Evolutionary conservation across 106 monocot genomes (phyloP).

Genomic region (Gastrodia elata): DNA sequence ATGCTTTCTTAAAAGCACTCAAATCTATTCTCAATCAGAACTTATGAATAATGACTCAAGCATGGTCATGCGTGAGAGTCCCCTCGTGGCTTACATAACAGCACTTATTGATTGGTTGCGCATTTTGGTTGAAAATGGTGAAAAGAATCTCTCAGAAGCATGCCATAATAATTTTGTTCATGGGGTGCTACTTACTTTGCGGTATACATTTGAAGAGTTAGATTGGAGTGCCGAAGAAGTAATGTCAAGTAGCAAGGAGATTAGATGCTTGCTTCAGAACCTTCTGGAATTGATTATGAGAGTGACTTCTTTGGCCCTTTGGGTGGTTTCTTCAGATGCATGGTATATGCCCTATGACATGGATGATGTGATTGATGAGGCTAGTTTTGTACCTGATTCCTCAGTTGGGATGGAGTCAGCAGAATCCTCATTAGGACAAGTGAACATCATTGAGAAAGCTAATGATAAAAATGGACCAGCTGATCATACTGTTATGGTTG

Average conservation of each 20-base stretch:
- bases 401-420: conserved; percentile 23
- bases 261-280: conserved; percentile 53
- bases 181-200: conserved; percentile 81
- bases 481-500: conserved; percentile 92
- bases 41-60: conserved; percentile 16
- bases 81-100: conserved; percentile 51
- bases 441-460: conserved; percentile 17
- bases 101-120: conserved; percentile 79
- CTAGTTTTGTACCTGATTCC: conserved; percentile 32
- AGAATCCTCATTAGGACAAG: conserved; percentile 25
- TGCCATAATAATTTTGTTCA: conserved; percentile 93
- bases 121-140: conserved; percentile 63
- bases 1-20: conserved; percentile 28
- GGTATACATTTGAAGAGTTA: conserved; percentile 96
- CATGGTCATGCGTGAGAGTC: conserved; percentile 11
- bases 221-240: conserved; percentile 69
- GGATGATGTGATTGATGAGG: conserved; percentile 53
- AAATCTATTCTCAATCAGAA: conserved; percentile 12
- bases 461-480: conserved; percentile 33
- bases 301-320: conserved; percentile 74
- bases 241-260: conserved; percentile 34
- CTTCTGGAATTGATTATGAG: conserved; percentile 75
- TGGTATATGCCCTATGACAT: conserved; percentile 79
- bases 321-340: conserved; percentile 96
- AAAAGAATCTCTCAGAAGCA: conserved; percentile 75